Base-by-base conservation (phyloP, 169 alveolate genomes). In the Babesia ovis region DNA sequence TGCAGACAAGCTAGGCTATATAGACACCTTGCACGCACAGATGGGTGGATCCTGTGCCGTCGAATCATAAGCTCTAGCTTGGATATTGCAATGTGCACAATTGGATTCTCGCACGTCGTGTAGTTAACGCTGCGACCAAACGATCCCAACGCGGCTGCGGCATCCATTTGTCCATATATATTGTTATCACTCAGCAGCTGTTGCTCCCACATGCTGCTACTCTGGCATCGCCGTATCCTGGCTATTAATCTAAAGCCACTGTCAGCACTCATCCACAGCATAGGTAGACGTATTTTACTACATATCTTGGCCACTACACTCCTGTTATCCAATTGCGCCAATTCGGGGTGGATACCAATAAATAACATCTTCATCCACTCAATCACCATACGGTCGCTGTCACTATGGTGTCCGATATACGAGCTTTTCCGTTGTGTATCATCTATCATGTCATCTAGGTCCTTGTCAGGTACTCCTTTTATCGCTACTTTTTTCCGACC, bases 161-260 rank as follows among this genome's bases (percentile, higher is more conserved):
- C 90, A 53, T 92, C 96, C 22, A 92, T 54, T 53, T 90, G 95
- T 2, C 87, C 35, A 45, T 56, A 83, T 3, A 88, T 68, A 67
- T 87, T 89, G 43, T 85, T 91, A 54, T 92, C 96, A 57, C 86
- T 85, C 55, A 79, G 59, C 56, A 92, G 71, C 85, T 92, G 96
- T 75, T 92, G 96, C 72, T 91, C 93, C 96, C 96, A 92, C 96
- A 92, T 92, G 37, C 92, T 61, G 68, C 91, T 53, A 77, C 88
- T 69, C 87, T 91, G 94, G 45, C 91, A 69, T 20, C 92, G 70
- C 45, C 93, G 72, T 32, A 77, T 87, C 84, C 96, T 59, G 2
- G 89, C 94, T 18, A 89, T 27, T 62, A 91, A 66, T 51, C 68
- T 50, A 50, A 86, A 90, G 25, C 62, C 68, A 39, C 91, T 87